Evolutionary conservation across 2,329 filamentous ascomycete genomes (phyloP), one percentile per base, ranked within the genome.

Genomic region (Sclerotiophoma versabilis): DNA sequence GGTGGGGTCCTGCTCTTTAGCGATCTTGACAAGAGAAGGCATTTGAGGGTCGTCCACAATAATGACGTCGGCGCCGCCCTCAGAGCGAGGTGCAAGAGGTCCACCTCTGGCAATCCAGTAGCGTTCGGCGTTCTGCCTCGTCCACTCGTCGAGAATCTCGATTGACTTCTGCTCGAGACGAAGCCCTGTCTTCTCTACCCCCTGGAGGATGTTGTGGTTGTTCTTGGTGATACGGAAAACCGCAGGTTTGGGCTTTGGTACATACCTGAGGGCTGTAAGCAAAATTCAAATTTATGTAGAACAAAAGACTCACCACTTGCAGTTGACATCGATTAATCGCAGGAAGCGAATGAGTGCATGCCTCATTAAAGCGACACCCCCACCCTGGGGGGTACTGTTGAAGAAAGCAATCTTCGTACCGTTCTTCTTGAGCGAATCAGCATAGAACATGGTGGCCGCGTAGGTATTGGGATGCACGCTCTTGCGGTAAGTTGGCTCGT

Each of bases 191-290:
- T 50, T 30, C 22, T 82, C 86, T 34, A 93, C 90, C 8, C 90
- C 91, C 76, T 95, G 91, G 2, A 95, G 84, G 60, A 93, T 93
- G 75, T 95, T 95, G 83, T 95, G 91, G 64, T 92, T 89, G 62
- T 89, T 92, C 77, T 95, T 95, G 62, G 91, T 95, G 74, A 91
- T 88, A 44, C 90, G 83, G 75, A 95, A 95, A 10, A 93, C 86
- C 14, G 89, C 87, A 3, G 89, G 89, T 44, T 88, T 87, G 19
- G 91, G 90, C 72, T 91, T 92, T 6, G 91, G 91, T 1, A 93
- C 90, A 57, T 83, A 85, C 81, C 82, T 84, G n/a, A 37, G 29
- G n/a, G 10, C 8, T 19, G 30, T 65, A 14, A 65, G 59, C n/a
- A 14, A n/a, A 2, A 1, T 4, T 42, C 7, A 15, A 9, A 6